Evolutionary conservation across 768 basidiomycete species (phyloP), one percentile per base, ranked within the genome.

Genomic region (Naematelia aurantialba): DNA sequence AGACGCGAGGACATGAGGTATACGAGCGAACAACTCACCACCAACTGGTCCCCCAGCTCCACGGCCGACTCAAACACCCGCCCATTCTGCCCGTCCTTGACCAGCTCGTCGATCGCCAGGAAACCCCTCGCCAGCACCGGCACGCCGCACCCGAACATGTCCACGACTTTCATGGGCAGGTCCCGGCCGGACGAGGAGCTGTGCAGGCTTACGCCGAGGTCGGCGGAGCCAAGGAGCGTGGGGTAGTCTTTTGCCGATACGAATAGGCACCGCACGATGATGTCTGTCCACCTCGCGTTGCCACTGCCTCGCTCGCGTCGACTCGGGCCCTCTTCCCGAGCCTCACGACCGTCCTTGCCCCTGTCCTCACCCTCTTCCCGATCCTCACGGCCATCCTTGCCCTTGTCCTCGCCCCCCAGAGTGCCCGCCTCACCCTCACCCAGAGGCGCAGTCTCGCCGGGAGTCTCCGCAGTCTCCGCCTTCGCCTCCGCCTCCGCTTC

Each of bases 81-180:
- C 1, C 96, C 96, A 70, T 98, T 98, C 69, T 83, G 79, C 0
- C 86, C 86, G 57, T 91, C 83, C 66, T 85, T 85, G 5, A 99
- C 90, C 5, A 98, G 84, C 76, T 99, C 96, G 48, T 83, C 72
- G 27, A 99, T 80, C 74, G 93, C 94, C 44, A 81, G 79, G 71
- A 94, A 99, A 50, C 86, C 81, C 2, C 91, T 81, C 0, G 96
- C 93, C 61, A 93, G 88, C 5, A 97, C 96, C 0, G 94, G 94
- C 56, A 98, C 80, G 3, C 87, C 87, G 67, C 93, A 97, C 3
- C 96, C 96, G 79, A 98, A 97, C 94, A 98, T 97, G 76, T 99
- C 96, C 5, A 99, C 91, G 3, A 99, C 85, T 77, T 99, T 99
- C 96, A 99, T 99, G 2, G 96, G 96, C 55, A 99, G 80, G 77